Percentiles rank a stretch among this genome's conserved stretches.
Conservation (phyloP, 2,329 filamentous ascomycete genomes). For the Podosphaera fusca region DNA sequence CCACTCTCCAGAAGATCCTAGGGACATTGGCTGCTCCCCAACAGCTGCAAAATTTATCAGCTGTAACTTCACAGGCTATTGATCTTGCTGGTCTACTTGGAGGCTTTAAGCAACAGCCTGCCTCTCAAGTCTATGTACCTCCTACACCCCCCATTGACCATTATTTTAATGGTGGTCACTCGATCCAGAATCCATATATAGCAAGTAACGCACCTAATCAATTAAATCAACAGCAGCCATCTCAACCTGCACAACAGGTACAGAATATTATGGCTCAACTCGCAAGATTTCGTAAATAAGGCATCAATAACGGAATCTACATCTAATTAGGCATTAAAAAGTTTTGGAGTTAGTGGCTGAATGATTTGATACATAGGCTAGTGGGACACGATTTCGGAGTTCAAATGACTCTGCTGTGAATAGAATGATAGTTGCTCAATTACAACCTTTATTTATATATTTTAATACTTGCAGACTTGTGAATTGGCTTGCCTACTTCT, state of each 20-base stretch:
- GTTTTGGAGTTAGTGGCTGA: not conserved
- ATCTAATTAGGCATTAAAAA: not conserved
- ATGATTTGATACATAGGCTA: not conserved
- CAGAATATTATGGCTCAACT: slow-evolving; percentile 56
- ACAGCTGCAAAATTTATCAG: slow-evolving; percentile 5
- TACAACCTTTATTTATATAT: not conserved
- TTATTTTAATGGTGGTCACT: slow-evolving; percentile 9
- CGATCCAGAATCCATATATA: slow-evolving; percentile 11
- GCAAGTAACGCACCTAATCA: slow-evolving; percentile 8
- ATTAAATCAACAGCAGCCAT: slow-evolving; percentile 12
- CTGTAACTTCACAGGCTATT: slow-evolving; percentile 16
- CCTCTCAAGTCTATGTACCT: slow-evolving; percentile 14
- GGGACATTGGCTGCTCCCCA: slow-evolving; percentile 25
- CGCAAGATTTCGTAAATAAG: slow-evolving; percentile 35
- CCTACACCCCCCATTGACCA: slow-evolving; percentile 7
- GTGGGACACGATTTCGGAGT: not conserved
- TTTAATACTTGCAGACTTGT: no score
- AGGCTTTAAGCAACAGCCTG: slow-evolving; percentile 10
- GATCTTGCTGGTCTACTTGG: slow-evolving; percentile 15
- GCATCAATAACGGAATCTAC: not conserved
- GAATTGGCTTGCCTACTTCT: not conserved
- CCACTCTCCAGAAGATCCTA: slow-evolving; percentile 46
- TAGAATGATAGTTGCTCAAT: not conserved
- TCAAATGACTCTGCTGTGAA: not conserved
- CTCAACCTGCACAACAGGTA: slow-evolving; percentile 28